Evolutionary conservation across 345 rosid genomes (phyloP).

Genomic region (Draba incana): DNA sequence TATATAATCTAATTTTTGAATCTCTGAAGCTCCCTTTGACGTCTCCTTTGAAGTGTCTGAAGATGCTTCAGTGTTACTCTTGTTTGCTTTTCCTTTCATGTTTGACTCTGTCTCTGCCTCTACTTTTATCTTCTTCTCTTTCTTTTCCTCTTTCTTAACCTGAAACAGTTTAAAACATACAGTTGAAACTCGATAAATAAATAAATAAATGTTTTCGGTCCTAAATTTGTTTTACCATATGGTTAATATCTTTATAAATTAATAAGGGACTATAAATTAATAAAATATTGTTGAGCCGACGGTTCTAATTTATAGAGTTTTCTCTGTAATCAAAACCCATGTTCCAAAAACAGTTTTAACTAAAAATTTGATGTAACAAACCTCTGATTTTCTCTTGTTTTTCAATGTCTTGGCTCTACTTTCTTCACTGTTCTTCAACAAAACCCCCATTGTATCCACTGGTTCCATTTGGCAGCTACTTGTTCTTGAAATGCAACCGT

Average conservation of each 20-base stretch:
- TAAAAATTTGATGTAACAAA: slow-evolving; percentile 33
- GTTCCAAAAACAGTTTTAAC: not conserved
- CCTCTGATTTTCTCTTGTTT: slow-evolving; percentile 57
- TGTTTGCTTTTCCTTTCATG: slow-evolving; percentile 39
- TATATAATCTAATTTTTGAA: slow-evolving; percentile 44
- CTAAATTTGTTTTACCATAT: too few relatives aligned
- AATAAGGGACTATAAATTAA: too few relatives aligned
- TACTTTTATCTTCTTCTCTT: slow-evolving; percentile 45
- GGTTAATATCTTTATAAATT: too few relatives aligned
- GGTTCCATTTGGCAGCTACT: slow-evolving; percentile 43
- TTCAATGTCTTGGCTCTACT: slow-evolving; percentile 25
- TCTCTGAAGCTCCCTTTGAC: slow-evolving; percentile 42
- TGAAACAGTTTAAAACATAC: not conserved
- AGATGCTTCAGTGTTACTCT: slow-evolving; percentile 40
- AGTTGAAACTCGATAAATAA: too few relatives aligned
- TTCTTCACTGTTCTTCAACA: slow-evolving; percentile 35
- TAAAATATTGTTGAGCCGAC: too few relatives aligned
- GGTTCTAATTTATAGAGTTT: too few relatives aligned
- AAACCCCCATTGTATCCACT: slow-evolving; percentile 21
- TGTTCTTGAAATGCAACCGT: slow-evolving; percentile 46
- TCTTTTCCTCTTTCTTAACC: slow-evolving; percentile 42
- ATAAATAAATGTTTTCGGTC: too few relatives aligned
- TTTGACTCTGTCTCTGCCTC: slow-evolving; percentile 44
- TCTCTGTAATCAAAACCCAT: not conserved
- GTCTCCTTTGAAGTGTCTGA: slow-evolving; percentile 39